Conservation (phyloP, 2,329 filamentous ascomycete genomes). For the Hymenoscyphus fructigenus region DNA sequence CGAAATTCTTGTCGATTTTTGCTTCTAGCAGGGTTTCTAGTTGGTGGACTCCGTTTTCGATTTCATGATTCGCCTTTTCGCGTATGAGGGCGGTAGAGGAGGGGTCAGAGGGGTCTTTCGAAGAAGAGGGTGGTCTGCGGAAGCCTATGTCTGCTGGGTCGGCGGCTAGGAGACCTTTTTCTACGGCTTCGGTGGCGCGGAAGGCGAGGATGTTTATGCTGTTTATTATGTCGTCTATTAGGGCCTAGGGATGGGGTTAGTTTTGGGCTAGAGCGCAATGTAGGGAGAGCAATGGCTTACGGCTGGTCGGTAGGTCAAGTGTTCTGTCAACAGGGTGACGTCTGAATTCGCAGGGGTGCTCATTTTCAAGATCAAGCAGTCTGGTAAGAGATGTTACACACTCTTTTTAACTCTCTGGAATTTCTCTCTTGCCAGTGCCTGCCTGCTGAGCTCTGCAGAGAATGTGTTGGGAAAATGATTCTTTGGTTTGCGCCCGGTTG, state of each 20-base stretch:
- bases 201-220: conserved; percentile 91
- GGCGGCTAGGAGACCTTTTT: conserved; percentile 73
- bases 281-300: conserved; percentile 51
- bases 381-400: no score
- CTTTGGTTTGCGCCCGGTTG: conserved; percentile 3
- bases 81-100: conserved; percentile 42
- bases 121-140: conserved; percentile 48
- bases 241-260: conserved; percentile 55
- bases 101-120: conserved; percentile 37
- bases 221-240: conserved; percentile 98
- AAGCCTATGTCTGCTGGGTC: conserved; percentile 82
- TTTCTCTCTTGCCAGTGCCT: no score
- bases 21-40: conserved; percentile 79
- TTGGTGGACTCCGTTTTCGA: conserved; percentile 85
- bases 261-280: background rate
- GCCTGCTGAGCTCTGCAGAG: no score
- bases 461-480: background rate
- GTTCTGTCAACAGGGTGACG: conserved; percentile 81
- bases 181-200: conserved; percentile 82
- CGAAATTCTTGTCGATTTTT: conserved; percentile 81
- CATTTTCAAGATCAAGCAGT: no score
- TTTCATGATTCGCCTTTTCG: conserved; percentile 62
- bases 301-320: conserved; percentile 90
- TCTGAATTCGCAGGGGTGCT: conserved; percentile 31
- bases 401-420: no score